Percentiles rank a stretch among this genome's conserved stretches.
These are phyloP conservation scores for Polymyxa betae DNA, from an alignment of 208 protist genomes.

Conservation along the genomic window DNA sequence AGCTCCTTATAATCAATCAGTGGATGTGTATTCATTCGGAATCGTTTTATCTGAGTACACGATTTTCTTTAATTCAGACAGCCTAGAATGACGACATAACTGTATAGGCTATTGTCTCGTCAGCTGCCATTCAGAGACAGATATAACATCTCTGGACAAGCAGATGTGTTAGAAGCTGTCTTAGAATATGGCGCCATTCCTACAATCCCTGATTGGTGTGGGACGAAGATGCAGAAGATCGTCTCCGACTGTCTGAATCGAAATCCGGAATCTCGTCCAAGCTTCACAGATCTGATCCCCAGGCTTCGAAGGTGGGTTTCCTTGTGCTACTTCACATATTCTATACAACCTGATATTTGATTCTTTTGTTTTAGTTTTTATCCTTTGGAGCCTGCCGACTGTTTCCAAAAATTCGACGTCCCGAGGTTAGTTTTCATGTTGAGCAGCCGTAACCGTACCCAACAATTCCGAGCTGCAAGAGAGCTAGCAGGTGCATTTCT, in stretches of 20 bases:
- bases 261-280: background rate
- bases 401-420: background rate
- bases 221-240: background rate
- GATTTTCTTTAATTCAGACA: background rate
- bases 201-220: background rate
- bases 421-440: background rate
- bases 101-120: background rate
- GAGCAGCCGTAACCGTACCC: background rate
- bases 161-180: background rate
- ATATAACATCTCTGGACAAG: background rate
- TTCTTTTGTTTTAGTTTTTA: background rate
- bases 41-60: slow-evolving; percentile 1
- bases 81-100: background rate
- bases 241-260: background rate
- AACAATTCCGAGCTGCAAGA: background rate
- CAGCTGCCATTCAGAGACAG: background rate
- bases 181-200: background rate
- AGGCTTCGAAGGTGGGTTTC: background rate
- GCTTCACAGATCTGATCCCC: background rate
- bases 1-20: slow-evolving; percentile 28
- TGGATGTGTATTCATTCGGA: slow-evolving; percentile 42
- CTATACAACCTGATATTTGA: too few relatives aligned
- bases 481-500: slow-evolving; percentile 4
- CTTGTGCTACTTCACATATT: background rate
- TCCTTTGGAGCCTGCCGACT: background rate